These are phyloP conservation scores for Tulasnella sp. DNA, from an alignment of 768 basidiomycete genomes.

Conservation along the genomic window DNA sequence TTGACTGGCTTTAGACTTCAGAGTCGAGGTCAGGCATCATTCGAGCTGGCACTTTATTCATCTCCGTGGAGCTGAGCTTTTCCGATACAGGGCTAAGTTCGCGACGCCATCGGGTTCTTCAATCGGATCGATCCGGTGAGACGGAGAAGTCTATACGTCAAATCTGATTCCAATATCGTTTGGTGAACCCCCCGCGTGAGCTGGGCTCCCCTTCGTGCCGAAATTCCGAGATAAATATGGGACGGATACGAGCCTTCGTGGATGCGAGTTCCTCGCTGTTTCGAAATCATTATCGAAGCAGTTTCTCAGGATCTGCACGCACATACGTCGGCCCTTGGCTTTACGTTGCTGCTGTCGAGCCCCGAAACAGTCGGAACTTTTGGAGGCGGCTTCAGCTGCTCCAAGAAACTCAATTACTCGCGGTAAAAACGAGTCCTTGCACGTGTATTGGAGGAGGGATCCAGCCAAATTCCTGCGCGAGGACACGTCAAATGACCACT, in stretches of 20 bases:
- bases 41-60: background rate
- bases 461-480: background rate
- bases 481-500: background rate
- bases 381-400: background rate
- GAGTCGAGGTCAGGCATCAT: background rate
- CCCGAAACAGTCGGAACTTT: background rate
- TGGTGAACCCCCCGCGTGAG: background rate
- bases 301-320: background rate
- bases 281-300: background rate
- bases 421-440: background rate
- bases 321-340: background rate
- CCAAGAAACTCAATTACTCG: background rate
- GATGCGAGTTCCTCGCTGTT: background rate
- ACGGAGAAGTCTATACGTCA: background rate
- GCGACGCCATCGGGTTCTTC: background rate
- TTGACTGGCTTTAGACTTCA: background rate
- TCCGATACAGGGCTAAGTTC: background rate
- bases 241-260: background rate
- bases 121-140: background rate
- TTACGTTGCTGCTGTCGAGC: background rate
- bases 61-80: background rate
- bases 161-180: background rate
- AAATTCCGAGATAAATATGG: background rate
- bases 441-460: background rate
- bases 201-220: background rate